These are phyloP conservation scores for Xylariomycetidae sp. DNA, from an alignment of 2,329 filamentous ascomycete species.

Conservation along the genomic window DNA sequence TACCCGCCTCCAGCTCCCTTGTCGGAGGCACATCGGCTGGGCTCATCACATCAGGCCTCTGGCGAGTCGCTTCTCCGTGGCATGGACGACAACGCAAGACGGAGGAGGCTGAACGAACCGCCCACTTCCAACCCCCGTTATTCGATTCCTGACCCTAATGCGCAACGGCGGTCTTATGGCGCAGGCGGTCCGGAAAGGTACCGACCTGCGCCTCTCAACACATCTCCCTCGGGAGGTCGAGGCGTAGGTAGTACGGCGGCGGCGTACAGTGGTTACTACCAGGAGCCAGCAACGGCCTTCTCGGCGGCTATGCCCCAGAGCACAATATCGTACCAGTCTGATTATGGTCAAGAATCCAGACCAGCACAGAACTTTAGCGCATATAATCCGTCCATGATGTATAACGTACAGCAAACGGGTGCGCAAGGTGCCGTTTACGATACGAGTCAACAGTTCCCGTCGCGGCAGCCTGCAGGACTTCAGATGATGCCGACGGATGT, in stretches of 20 bases:
- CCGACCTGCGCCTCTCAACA: slow-evolving; percentile 44
- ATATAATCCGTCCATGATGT: slow-evolving; percentile 70
- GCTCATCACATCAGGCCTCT: slow-evolving; percentile 53
- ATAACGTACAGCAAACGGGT: slow-evolving; percentile 65
- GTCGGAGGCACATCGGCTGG: slow-evolving; percentile 61
- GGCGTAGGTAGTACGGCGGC: slow-evolving; percentile 52
- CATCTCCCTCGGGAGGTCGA: slow-evolving; percentile 42
- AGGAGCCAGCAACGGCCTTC: slow-evolving; percentile 48
- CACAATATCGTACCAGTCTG: slow-evolving; percentile 50
- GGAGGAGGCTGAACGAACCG: slow-evolving; percentile 71
- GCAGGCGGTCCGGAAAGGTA: slow-evolving; percentile 45
- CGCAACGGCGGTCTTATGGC: slow-evolving; percentile 42
- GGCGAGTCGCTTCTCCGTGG: slow-evolving; percentile 50
- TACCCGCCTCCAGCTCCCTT: slow-evolving; percentile 59
- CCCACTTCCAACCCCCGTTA: slow-evolving; percentile 55
- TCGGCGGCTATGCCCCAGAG: slow-evolving; percentile 52
- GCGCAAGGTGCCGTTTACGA: slow-evolving; percentile 68
- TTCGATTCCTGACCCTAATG: slow-evolving; percentile 44
- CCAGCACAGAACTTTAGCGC: slow-evolving; percentile 50
- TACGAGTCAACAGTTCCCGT: slow-evolving; percentile 67
- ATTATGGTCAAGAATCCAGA: slow-evolving; percentile 60
- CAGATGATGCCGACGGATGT: slow-evolving; percentile 66
- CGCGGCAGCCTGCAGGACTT: slow-evolving; percentile 71
- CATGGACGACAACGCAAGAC: slow-evolving; percentile 75
- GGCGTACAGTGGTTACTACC: slow-evolving; percentile 57